Conservation (phyloP, 2,329 filamentous ascomycete species). For the Gliomastix tumulicola region DNA sequence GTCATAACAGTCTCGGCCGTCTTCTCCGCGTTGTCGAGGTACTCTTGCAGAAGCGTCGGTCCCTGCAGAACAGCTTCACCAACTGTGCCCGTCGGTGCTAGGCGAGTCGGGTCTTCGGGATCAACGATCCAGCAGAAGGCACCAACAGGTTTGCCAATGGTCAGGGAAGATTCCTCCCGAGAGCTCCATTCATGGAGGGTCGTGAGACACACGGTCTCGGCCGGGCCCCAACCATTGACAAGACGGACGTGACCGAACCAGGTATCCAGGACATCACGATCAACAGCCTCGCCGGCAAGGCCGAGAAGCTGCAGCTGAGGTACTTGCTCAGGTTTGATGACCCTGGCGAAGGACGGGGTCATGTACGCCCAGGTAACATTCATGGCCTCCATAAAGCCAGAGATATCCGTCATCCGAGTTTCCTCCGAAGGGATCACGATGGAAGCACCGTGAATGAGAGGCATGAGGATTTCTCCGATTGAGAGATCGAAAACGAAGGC, state of each 20-base stretch:
- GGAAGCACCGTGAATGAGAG: not conserved
- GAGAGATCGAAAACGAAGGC: not conserved
- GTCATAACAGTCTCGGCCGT: not conserved
- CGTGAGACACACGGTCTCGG: slow-evolving; percentile 2
- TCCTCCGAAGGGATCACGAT: not conserved
- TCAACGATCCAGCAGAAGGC: slow-evolving; percentile 7
- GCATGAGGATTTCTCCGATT: not conserved
- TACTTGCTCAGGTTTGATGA: not conserved
- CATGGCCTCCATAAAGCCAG: not conserved
- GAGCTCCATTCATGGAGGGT: slow-evolving; percentile 3
- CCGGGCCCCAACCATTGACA: slow-evolving; percentile 6
- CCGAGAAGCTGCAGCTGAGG: slow-evolving; percentile 2
- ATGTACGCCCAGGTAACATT: not conserved
- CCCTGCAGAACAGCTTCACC: slow-evolving; percentile 9
- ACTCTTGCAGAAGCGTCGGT: slow-evolving; percentile 36
- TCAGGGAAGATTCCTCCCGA: not conserved
- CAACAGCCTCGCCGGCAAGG: slow-evolving; percentile 5
- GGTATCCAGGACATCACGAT: slow-evolving; percentile 4
- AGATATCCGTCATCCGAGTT: not conserved
- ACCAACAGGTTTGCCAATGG: slow-evolving; percentile 5
- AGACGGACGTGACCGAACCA: slow-evolving; percentile 5
- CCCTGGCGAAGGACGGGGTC: not conserved
- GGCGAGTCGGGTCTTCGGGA: slow-evolving; percentile 1
- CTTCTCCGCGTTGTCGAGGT: slow-evolving; percentile 11
- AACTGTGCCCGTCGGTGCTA: slow-evolving; percentile 5